These are phyloP conservation scores for Exidia glandulosa DNA, from an alignment of 768 basidiomycete genomes.

Conservation along the genomic window DNA sequence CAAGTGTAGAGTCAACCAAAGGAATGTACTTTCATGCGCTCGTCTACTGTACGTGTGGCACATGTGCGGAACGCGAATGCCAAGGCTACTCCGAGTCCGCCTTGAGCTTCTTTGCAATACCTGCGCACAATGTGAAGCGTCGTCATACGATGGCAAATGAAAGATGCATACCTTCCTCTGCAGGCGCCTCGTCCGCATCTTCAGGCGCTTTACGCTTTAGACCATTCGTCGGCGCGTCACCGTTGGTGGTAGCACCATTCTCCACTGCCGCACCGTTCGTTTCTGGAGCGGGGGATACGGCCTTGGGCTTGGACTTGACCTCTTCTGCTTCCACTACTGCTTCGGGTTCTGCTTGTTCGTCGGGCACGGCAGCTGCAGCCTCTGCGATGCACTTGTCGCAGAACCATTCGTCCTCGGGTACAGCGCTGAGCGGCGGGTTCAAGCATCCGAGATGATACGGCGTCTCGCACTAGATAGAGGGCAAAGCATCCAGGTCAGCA, in stretches of 20 bases:
- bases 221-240: background rate
- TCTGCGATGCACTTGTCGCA: slow-evolving; percentile 61
- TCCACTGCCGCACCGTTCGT: too few species aligned
- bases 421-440: slow-evolving; percentile 56
- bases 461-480: slow-evolving; percentile 70
- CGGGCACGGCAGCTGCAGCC: slow-evolving; percentile 21
- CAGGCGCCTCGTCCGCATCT: too few species aligned
- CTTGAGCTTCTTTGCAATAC: too few species aligned
- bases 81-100: too few species aligned
- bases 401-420: slow-evolving; percentile 92
- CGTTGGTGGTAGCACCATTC: too few species aligned
- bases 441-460: slow-evolving; percentile 83
- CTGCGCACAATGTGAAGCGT: too few species aligned
- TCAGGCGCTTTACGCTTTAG: background rate
- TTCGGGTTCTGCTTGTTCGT: background rate
- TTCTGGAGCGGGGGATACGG: background rate
- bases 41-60: too few species aligned
- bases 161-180: too few species aligned
- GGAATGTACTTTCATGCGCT: too few species aligned
- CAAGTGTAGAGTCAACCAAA: too few species aligned
- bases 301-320: background rate
- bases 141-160: too few species aligned
- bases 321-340: background rate
- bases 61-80: too few species aligned
- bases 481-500: background rate